Evolutionary conservation across 2,329 filamentous ascomycete species (phyloP).

Genomic region (Beauveria brongniartii): DNA sequence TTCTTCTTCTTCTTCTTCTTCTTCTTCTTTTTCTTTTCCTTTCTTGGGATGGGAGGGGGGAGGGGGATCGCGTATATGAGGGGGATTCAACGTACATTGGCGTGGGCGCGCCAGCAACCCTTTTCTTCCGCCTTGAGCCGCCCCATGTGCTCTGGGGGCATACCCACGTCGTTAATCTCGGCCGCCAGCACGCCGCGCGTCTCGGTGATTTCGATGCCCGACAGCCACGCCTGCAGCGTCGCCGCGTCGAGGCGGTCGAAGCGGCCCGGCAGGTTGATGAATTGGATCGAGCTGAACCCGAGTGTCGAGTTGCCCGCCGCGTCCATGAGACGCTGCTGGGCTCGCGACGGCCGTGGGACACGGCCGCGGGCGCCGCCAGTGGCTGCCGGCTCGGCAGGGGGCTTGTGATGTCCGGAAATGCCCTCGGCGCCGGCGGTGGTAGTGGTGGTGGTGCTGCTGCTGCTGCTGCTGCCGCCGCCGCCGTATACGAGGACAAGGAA

Average conservation of each 20-base stretch:
- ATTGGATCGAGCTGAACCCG: slow-evolving; percentile 15
- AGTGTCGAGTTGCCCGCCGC: slow-evolving; percentile 20
- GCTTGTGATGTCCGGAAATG: background rate
- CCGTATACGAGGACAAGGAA: background rate
- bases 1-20: too few relatives aligned
- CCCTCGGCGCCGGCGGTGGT: background rate
- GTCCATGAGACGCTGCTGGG: slow-evolving; percentile 1
- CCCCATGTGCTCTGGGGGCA: slow-evolving; percentile 18
- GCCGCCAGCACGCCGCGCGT: slow-evolving; percentile 16
- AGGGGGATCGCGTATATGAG: too few relatives aligned
- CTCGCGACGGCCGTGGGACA: background rate
- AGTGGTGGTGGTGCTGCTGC: background rate
- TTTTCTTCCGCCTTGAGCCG: slow-evolving; percentile 17
- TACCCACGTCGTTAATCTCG: slow-evolving; percentile 17
- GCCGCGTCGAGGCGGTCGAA: slow-evolving; percentile 21
- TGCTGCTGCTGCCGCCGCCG: background rate
- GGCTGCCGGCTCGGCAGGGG: background rate
- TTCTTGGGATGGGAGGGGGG: background rate
- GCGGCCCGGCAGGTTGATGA: slow-evolving; percentile 18
- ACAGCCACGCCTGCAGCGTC: slow-evolving; percentile 20
- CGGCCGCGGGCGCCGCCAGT: background rate
- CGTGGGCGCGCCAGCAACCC: slow-evolving; percentile 21
- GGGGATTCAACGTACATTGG: slow-evolving; percentile 16
- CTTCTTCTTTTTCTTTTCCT: background rate
- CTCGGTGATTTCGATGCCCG: slow-evolving; percentile 18